These are phyloP conservation scores for Chytriomyces hyalinus DNA, from an alignment of 192 early-diverging fungal species.

Conservation along the genomic window DNA sequence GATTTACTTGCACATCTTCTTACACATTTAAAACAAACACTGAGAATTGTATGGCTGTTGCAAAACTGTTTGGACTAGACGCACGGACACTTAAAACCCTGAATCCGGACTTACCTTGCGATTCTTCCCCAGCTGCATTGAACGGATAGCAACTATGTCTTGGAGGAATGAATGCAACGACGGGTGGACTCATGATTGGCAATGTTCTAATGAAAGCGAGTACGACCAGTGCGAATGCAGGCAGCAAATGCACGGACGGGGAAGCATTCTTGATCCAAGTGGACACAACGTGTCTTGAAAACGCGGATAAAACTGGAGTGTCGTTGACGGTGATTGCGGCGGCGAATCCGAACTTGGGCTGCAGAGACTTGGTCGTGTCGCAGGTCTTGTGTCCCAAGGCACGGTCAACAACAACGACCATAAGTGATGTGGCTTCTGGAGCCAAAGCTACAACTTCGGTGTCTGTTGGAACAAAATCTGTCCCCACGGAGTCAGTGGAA, in stretches of 20 bases:
- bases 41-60: not conserved
- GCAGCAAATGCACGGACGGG: not conserved
- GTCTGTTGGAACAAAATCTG: not conserved
- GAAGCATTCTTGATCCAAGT: not conserved
- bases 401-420: not conserved
- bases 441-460: not conserved
- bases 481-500: not conserved
- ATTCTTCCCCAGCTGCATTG: not conserved
- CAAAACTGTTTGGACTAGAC: not conserved
- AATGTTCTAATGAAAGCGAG: not conserved
- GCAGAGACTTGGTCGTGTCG: not conserved
- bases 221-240: not conserved
- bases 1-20: not conserved
- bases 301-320: not conserved
- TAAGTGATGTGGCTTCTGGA: not conserved
- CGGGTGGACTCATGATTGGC: not conserved
- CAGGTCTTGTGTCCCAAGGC: not conserved
- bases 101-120: not conserved
- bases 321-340: not conserved
- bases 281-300: not conserved
- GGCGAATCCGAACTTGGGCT: not conserved
- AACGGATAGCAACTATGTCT: not conserved
- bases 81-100: not conserved
- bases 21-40: slow-evolving; percentile 1
- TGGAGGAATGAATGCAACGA: not conserved